Conservation (phyloP, 2,329 filamentous ascomycete genomes). For the Diaporthe sp. region DNA sequence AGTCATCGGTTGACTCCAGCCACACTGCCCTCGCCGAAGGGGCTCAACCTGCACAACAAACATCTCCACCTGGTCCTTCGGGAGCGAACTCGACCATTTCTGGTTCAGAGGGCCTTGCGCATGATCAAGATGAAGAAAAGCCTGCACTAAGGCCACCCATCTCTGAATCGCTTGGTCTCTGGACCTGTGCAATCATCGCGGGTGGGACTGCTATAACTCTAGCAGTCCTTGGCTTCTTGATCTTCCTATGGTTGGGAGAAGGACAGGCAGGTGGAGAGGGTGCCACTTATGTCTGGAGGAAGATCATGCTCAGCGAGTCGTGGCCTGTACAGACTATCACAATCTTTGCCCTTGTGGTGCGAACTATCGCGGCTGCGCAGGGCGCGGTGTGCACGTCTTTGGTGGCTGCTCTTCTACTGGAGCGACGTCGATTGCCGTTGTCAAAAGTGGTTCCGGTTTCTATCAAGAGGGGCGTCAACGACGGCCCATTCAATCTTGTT, state of each 20-base stretch:
- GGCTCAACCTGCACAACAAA: rapidly evolving
- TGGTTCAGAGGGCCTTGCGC: neutral
- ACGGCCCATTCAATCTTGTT: neutral
- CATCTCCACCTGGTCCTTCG: neutral
- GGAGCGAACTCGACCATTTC: neutral
- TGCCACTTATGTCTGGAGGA: neutral
- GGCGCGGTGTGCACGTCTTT: neutral
- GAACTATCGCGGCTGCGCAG: neutral
- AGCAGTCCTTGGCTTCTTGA: neutral
- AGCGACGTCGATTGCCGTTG: neutral
- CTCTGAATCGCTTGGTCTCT: neutral
- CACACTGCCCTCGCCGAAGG: neutral
- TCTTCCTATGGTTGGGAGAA: neutral
- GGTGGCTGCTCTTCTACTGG: neutral
- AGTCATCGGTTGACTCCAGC: too few species aligned
- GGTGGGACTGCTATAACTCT: neutral
- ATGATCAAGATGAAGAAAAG: neutral
- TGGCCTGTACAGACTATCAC: neutral
- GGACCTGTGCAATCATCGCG: neutral
- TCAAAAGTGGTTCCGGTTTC: neutral
- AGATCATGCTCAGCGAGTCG: neutral
- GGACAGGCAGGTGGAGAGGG: neutral
- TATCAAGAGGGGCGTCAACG: neutral
- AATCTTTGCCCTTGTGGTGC: neutral
- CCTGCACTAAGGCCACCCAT: neutral